These are phyloP conservation scores for Stromatinia cepivora DNA, from an alignment of 2,329 filamentous ascomycete species.

Conservation along the genomic window DNA sequence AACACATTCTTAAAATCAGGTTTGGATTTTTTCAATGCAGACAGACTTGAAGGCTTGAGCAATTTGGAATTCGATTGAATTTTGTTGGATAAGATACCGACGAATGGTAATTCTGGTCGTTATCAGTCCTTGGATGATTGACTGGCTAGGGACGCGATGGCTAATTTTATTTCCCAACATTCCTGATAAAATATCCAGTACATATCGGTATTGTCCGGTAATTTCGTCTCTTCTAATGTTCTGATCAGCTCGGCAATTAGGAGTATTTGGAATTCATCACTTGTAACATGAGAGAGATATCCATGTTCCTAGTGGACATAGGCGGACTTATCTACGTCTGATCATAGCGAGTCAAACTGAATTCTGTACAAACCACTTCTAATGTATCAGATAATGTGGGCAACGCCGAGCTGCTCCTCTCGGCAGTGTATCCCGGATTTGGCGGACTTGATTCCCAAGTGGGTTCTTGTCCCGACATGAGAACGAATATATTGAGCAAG, in stretches of 20 bases:
- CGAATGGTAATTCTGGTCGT: conserved; percentile 12
- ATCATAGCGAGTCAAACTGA: background rate
- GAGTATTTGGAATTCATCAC: conserved; percentile 9
- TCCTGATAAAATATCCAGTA: conserved; percentile 13
- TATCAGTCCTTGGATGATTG: background rate
- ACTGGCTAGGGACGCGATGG: conserved; percentile 10
- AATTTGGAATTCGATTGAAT: background rate
- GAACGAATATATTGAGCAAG: conserved; percentile 4
- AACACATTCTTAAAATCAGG: conserved; percentile 8
- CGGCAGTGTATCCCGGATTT: conserved; percentile 16
- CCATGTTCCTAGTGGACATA: conserved; percentile 7
- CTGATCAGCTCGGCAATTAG: conserved; percentile 11
- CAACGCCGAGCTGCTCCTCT: conserved; percentile 14
- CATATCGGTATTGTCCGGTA: background rate
- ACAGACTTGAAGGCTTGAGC: background rate
- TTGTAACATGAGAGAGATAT: conserved; percentile 14
- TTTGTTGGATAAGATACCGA: background rate
- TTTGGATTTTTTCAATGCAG: background rate
- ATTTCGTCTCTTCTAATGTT: background rate
- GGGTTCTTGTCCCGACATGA: conserved; percentile 16
- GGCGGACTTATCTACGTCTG: conserved; percentile 3
- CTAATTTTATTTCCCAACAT: background rate
- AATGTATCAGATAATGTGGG: conserved; percentile 19
- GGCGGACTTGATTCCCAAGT: conserved; percentile 13
- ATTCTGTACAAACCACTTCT: background rate